These are phyloP conservation scores for Ophiognomonia clavigignenti-juglandacearum DNA, from an alignment of 2,329 filamentous ascomycete genomes.

Conservation along the genomic window DNA sequence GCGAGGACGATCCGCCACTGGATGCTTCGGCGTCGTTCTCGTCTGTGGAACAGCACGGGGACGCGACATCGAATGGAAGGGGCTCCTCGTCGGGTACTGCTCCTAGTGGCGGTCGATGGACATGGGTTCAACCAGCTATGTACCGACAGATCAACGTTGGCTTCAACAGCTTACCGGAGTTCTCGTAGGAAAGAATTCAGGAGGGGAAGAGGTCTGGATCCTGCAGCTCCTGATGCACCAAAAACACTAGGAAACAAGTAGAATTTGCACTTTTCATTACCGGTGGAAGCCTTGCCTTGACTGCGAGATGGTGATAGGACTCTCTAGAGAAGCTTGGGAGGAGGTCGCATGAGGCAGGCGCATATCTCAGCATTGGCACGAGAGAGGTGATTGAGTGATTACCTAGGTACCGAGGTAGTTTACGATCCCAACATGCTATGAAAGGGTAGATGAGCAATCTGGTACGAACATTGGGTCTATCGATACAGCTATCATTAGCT, in stretches of 20 bases:
- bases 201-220: not conserved
- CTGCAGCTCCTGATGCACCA: not conserved
- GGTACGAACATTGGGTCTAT: too few relatives aligned
- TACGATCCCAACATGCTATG: too few relatives aligned
- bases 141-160: conserved; percentile 4
- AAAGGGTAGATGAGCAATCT: too few relatives aligned
- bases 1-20: not conserved
- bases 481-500: too few relatives aligned
- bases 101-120: conserved; percentile 4
- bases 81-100: not conserved
- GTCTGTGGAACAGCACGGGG: too few relatives aligned
- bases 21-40: not conserved
- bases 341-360: too few relatives aligned
- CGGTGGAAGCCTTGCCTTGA: not conserved
- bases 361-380: too few relatives aligned
- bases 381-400: too few relatives aligned
- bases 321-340: too few relatives aligned
- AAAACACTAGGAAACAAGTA: not conserved
- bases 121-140: not conserved
- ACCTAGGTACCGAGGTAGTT: too few relatives aligned
- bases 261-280: not conserved
- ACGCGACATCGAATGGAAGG: not conserved
- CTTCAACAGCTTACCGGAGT: conserved; percentile 9
- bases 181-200: conserved; percentile 12
- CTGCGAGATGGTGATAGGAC: not conserved